These are phyloP conservation scores for Coemansia sp. DNA, from an alignment of 192 early-diverging fungal species.

Conservation along the genomic window DNA sequence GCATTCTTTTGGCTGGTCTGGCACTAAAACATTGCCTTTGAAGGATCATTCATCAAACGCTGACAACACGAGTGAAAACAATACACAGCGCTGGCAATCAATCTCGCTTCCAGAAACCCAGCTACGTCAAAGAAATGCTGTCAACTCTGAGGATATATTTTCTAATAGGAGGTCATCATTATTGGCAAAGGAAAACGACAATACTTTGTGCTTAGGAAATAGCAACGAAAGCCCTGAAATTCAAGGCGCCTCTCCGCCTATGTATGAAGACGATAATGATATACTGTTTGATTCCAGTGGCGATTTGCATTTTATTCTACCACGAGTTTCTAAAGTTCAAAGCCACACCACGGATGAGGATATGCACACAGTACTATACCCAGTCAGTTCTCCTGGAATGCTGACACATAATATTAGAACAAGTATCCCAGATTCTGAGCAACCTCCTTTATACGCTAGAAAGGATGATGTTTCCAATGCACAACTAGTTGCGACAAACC, in stretches of 20 bases:
- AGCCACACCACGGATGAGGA: slow-evolving; percentile 12
- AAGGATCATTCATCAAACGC: neutral
- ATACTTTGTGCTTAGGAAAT: neutral
- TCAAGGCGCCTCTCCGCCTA: neutral
- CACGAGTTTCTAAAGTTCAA: neutral
- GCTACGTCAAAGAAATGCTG: neutral
- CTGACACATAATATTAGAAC: neutral
- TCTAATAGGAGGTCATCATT: neutral
- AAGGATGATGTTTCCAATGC: neutral
- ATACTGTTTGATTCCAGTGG: slow-evolving; percentile 37
- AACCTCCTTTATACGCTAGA: neutral
- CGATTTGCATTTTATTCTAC: slow-evolving; percentile 26
- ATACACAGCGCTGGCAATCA: slow-evolving; percentile 17
- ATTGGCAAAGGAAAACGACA: neutral
- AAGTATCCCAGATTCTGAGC: neutral
- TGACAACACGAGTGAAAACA: neutral
- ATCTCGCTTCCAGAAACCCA: slow-evolving; percentile 23
- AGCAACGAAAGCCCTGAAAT: neutral
- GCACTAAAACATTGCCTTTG: neutral
- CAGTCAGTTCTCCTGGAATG: neutral
- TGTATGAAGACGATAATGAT: neutral
- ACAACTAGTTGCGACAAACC: no score
- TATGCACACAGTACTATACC: slow-evolving; percentile 12
- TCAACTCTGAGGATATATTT: neutral
- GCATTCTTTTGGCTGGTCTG: slow-evolving; percentile 7